Evolutionary conservation across 164 flowering plant genomes (phyloP), one percentile per base, ranked within the genome.

Genomic region (Litsea cubeba): DNA sequence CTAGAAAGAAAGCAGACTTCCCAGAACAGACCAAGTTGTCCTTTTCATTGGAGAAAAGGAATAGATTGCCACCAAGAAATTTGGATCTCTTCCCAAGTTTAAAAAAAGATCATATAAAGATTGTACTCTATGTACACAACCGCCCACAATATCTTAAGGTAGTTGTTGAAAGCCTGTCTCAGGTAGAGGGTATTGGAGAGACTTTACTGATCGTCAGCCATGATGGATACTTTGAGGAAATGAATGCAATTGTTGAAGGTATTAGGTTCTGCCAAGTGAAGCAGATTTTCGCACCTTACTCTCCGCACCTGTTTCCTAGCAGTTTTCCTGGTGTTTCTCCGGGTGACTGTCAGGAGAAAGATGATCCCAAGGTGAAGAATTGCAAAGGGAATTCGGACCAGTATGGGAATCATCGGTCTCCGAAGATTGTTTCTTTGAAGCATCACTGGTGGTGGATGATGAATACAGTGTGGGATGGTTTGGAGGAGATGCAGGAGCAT

Each of bases 401-500:
- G 79, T 95, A 90, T 81, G 97, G 97, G 46, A 90, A 89, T 79
- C 93, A 95, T 75, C 77, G 97, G 51, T 89, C 94, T 18, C 94
- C 98, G 3, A 93, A 87, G 84, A 91, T 93, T 71, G 97, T 91
- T 63, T 93, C 97, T 0, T 76, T 95, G 81, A 95, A 95, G 87
- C 99, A 91, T 83, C 99, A 95, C 75, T 95, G 99, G 99, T 95
- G 99, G 99, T 95, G 99, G 99, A 93, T 93, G 99, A 95, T 95
- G 99, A 95, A 93, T 79, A 91, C 95, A 0, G 92, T 95, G 46
- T 95, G 97, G 98, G 95, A 95, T 83, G 93, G 95, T 30, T 77
- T 95, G 86, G 79, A 83, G 73, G 99, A 95, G 83, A 91, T 93
- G 3, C 69, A 71, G 74, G 75, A 58, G 18, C 91, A 88, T 32